Conservation (phyloP, 1,284 basidiomycete species). For the Pyrrhoderma lamaoense region DNA sequence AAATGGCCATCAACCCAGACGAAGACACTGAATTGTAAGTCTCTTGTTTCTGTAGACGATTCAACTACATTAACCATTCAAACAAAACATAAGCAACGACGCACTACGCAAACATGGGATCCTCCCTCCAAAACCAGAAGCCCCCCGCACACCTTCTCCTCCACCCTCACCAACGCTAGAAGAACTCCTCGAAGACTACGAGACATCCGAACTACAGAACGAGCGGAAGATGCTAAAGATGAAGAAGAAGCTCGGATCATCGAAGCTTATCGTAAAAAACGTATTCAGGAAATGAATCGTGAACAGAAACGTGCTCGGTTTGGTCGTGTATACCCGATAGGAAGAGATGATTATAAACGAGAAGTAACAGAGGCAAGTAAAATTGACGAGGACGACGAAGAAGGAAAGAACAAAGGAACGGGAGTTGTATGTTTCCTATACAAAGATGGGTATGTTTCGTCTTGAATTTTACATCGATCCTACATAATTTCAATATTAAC, state of each 20-base stretch:
- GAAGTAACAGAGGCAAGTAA: conserved; percentile 93
- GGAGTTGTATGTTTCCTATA: conserved; percentile 86
- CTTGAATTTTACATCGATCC: not conserved
- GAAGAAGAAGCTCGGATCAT: conserved; percentile 78
- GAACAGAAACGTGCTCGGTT: conserved; percentile 67
- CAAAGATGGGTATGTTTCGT: conserved; percentile 67
- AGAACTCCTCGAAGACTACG: conserved; percentile 61
- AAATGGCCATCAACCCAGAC: conserved; percentile 73
- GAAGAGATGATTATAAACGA: conserved; percentile 87
- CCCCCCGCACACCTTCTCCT: conserved; percentile 68
- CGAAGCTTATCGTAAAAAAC: conserved; percentile 59
- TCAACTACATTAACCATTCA: conserved; percentile 8
- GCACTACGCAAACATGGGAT: conserved; percentile 89
- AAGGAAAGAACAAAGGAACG: conserved; percentile 57
- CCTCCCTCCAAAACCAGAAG: conserved; percentile 64
- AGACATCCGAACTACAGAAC: conserved; percentile 60
- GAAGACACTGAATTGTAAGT: conserved; percentile 92
- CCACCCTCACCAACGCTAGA: conserved; percentile 59
- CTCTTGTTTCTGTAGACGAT: not conserved
- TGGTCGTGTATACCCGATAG: conserved; percentile 84
- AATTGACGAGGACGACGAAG: conserved; percentile 57
- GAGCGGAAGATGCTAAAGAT: conserved; percentile 61
- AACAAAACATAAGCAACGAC: conserved; percentile 62
- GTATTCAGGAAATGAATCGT: conserved; percentile 59
- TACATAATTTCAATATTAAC: not conserved